phyloP scores from a whole-genome alignment of 805 yeast species.

The Suhomyces faveliae region DNA sequence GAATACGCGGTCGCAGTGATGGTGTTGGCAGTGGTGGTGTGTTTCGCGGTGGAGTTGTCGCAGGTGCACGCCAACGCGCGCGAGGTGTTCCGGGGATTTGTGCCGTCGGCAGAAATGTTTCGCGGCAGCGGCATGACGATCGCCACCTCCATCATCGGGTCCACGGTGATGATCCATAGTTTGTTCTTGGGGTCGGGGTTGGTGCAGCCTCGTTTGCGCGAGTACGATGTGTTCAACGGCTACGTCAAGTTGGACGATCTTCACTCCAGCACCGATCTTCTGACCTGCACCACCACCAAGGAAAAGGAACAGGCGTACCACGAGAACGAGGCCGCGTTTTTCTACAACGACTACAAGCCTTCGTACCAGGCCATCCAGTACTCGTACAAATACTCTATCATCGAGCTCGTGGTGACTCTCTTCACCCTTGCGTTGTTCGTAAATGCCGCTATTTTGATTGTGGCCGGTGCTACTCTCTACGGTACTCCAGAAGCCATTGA shows the following conservation, averaged over 20 bases:
- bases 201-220: constrained; percentile 49
- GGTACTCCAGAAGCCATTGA: constrained; percentile 61
- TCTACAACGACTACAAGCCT: constrained; percentile 58
- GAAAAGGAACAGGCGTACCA: neutral
- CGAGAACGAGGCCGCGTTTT: constrained; percentile 26
- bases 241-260: constrained; percentile 23
- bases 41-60: constrained; percentile 46
- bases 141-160: constrained; percentile 48
- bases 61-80: constrained; percentile 31
- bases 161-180: constrained; percentile 54
- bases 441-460: constrained; percentile 77
- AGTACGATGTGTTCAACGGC: constrained; percentile 41
- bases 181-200: constrained; percentile 49
- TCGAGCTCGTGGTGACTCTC: constrained; percentile 68
- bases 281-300: neutral
- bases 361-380: constrained; percentile 69
- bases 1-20: constrained; percentile 43
- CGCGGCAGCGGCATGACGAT: constrained; percentile 44
- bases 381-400: constrained; percentile 67
- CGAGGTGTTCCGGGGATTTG: constrained; percentile 43
- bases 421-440: constrained; percentile 83
- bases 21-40: constrained; percentile 43
- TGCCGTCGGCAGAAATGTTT: constrained; percentile 43
- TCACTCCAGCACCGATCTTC: constrained; percentile 1
- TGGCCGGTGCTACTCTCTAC: constrained; percentile 76